These are phyloP conservation scores for Galerina marginata DNA, from an alignment of 768 basidiomycete species.

Conservation along the genomic window DNA sequence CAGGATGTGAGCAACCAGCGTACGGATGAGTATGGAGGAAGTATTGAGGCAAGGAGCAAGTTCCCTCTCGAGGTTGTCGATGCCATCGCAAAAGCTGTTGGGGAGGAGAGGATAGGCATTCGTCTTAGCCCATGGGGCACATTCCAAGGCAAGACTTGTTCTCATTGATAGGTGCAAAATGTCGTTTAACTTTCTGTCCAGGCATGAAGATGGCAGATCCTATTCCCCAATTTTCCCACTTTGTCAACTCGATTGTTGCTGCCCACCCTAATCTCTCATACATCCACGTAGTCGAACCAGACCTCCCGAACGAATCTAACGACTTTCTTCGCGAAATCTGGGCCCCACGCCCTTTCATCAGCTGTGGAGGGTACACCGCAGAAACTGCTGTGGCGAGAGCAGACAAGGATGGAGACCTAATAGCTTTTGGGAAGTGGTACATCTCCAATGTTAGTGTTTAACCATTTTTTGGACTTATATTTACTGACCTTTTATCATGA, in stretches of 20 bases:
- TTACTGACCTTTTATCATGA: background rate
- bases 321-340: constrained; percentile 55
- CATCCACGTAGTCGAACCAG: constrained; percentile 54
- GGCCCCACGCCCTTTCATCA: constrained; percentile 45
- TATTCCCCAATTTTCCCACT: constrained; percentile 56
- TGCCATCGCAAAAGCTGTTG: constrained; percentile 57
- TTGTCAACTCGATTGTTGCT: constrained; percentile 46
- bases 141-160: constrained; percentile 38
- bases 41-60: constrained; percentile 60
- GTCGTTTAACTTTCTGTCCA: constrained; percentile 22
- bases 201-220: constrained; percentile 62
- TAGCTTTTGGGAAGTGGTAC: constrained; percentile 37
- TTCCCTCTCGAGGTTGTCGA: constrained; percentile 63
- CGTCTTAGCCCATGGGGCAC: constrained; percentile 62
- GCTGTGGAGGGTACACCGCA: constrained; percentile 47
- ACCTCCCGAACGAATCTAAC: constrained; percentile 34
- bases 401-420: constrained; percentile 38
- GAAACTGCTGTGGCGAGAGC: constrained; percentile 42
- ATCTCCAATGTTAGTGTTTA: constrained; percentile 38
- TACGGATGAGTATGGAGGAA: constrained; percentile 73
- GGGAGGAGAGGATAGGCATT: constrained; percentile 57
- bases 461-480: background rate
- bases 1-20: constrained; percentile 60
- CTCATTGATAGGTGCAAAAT: constrained; percentile 12
- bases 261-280: constrained; percentile 54